These are phyloP conservation scores for Trichoderma atroviride DNA, from an alignment of 2,329 filamentous ascomycete species.

Conservation along the genomic window DNA sequence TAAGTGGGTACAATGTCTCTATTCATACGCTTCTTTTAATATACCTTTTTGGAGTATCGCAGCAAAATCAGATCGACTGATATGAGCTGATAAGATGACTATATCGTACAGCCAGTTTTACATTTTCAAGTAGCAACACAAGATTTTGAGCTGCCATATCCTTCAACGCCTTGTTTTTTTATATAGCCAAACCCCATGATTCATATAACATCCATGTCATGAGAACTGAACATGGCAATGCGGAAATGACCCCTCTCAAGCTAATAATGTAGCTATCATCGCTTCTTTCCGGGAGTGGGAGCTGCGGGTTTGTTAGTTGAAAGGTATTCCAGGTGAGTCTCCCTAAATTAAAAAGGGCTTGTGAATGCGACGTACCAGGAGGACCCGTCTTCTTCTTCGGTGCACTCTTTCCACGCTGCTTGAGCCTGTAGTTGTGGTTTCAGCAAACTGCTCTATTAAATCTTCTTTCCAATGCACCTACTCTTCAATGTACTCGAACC, in stretches of 20 bases:
- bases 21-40: background rate
- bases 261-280: conserved; percentile 31
- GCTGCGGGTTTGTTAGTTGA: conserved; percentile 31
- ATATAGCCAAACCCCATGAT: background rate
- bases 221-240: background rate
- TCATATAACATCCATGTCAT: background rate
- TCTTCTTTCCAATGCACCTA: conserved; percentile 41
- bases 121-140: conserved; percentile 1
- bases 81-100: background rate
- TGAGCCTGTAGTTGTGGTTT: conserved; percentile 56
- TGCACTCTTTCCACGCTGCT: conserved; percentile 79
- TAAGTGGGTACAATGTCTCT: background rate
- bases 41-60: background rate
- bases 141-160: background rate
- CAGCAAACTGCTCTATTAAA: conserved; percentile 32
- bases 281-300: conserved; percentile 37
- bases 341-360: background rate
- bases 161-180: conserved; percentile 6
- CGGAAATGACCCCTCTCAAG: background rate
- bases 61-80: background rate
- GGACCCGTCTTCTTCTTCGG: conserved; percentile 82
- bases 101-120: conserved; percentile 18
- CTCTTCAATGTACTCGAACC: conserved; percentile 74
- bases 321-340: background rate
- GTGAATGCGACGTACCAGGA: conserved; percentile 38